Base-by-base conservation (phyloP, 257 asterid species). In the Haberlea rhodopensis region DNA sequence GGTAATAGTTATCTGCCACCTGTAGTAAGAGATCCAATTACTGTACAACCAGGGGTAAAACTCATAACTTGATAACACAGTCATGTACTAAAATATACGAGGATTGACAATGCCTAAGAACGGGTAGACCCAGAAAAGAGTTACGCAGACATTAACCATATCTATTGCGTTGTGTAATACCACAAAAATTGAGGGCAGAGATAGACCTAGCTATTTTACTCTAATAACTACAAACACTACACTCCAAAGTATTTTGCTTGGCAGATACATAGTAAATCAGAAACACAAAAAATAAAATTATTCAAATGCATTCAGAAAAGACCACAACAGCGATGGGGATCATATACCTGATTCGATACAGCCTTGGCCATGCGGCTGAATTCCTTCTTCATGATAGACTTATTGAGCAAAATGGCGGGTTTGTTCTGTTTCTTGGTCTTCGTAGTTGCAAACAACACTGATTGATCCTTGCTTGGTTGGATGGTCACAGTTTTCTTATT, bases 401-500 rank as follows among this genome's bases (percentile, higher is more conserved):
- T 92, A 85, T 92, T 81, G 54, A 84, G 82, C 78, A 81, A 65
- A 27, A 71, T 61, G 28, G 96, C 67, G 2, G 96, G 98, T 74
- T 84, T 91, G 73, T 72, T 80, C 82, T 91, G 98, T 52, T 87
- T 89, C 88, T 87, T 89, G 64, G 97, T 89, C 86, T 92, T 92
- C 0, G 96, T 57, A 21, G 99, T 92, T 2, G 84, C 97, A 60
- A 89, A 84, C 53, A 87, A 43, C 71, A 92, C 94, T 0, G 86
- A 71, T 54, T 79, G 94, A 57, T 92, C 97, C 81, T 87, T 92
- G 16, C 85, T 94, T 0, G 90, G 71, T 65, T 92, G 97, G 71
- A 92, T 89, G 20, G 90, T 84, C 57, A 89, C 95, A 0, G 96
- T 92, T 52, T 92, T 92, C 91, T 92, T 92, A 88, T 92, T 92